Conservation (phyloP, 805 yeast species). For the Wickerhamiella sergipiensis region DNA sequence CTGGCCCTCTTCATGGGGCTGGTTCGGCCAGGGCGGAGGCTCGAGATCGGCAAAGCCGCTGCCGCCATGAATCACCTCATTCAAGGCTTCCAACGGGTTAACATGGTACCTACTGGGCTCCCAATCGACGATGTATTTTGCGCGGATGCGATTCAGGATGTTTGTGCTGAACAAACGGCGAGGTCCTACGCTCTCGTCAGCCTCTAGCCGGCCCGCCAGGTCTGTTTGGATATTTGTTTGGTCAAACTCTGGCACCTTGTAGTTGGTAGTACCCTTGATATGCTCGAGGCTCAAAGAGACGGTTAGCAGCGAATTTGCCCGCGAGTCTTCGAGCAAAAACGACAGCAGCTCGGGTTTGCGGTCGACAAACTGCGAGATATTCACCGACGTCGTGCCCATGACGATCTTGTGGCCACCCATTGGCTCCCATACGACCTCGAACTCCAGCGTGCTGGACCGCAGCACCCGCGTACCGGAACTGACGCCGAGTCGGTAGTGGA, state of each 20-base stretch:
- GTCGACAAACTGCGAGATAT: constrained; percentile 58
- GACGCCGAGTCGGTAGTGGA: constrained; percentile 31
- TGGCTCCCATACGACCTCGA: constrained; percentile 35
- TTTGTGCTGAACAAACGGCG: neutral
- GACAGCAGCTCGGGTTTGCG: constrained; percentile 37
- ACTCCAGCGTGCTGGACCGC: constrained; percentile 25
- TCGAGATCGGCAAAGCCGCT: constrained; percentile 34
- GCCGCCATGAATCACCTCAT: constrained; percentile 61
- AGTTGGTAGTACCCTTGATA: constrained; percentile 31
- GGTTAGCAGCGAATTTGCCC: constrained; percentile 46
- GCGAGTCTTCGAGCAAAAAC: constrained; percentile 62
- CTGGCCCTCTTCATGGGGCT: constrained; percentile 6
- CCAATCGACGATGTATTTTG: neutral
- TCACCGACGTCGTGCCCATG: constrained; percentile 55
- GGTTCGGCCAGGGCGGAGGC: neutral
- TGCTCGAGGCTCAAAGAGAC: constrained; percentile 40
- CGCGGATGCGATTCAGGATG: neutral
- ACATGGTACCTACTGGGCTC: constrained; percentile 8
- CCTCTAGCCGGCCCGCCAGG: neutral
- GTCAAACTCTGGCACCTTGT: constrained; percentile 25
- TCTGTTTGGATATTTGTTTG: neutral
- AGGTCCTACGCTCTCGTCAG: neutral
- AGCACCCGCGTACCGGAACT: constrained; percentile 25
- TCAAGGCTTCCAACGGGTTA: constrained; percentile 57
- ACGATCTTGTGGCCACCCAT: constrained; percentile 29